These are phyloP conservation scores for Lachnum nothofagi DNA, from an alignment of 2,329 filamentous ascomycete genomes.

Conservation along the genomic window DNA sequence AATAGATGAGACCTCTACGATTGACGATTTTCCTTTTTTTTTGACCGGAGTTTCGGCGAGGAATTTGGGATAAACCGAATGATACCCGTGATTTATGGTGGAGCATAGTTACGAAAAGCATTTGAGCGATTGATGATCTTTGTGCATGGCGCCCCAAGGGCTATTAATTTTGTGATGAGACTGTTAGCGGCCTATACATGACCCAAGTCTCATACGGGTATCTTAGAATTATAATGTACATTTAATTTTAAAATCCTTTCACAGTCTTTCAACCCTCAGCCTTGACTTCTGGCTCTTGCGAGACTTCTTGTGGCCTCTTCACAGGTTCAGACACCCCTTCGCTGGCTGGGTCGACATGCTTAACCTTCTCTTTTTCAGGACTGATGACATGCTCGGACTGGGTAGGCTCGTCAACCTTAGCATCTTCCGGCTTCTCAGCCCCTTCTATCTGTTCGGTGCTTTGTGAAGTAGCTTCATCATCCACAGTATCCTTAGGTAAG, in stretches of 20 bases:
- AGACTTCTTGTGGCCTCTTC: not conserved
- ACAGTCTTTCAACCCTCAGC: slow-evolving; percentile 5
- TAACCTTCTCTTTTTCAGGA: slow-evolving; percentile 2
- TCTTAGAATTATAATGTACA: slow-evolving; percentile 14
- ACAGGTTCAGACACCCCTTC: not conserved
- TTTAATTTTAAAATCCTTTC: not conserved
- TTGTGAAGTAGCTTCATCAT: slow-evolving; percentile 23
- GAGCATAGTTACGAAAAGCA: too few species aligned
- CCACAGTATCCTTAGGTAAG: slow-evolving; percentile 16
- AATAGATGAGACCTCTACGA: not conserved
- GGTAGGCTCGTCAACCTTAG: slow-evolving; percentile 2
- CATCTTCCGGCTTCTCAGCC: slow-evolving; percentile 10
- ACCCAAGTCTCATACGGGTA: slow-evolving; percentile 11
- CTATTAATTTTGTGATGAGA: not conserved
- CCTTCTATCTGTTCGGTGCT: slow-evolving; percentile 21
- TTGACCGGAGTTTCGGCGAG: not conserved
- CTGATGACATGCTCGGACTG: slow-evolving; percentile 1
- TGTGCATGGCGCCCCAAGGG: not conserved
- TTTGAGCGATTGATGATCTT: too few species aligned
- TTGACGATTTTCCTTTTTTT: not conserved
- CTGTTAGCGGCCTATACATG: not conserved
- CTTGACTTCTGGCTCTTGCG: slow-evolving; percentile 1
- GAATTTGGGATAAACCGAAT: not conserved
- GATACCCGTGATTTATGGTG: not conserved
- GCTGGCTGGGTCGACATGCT: not conserved